Base-by-base conservation (phyloP, 768 basidiomycete species). In the Auriscalpium microsporum region DNA sequence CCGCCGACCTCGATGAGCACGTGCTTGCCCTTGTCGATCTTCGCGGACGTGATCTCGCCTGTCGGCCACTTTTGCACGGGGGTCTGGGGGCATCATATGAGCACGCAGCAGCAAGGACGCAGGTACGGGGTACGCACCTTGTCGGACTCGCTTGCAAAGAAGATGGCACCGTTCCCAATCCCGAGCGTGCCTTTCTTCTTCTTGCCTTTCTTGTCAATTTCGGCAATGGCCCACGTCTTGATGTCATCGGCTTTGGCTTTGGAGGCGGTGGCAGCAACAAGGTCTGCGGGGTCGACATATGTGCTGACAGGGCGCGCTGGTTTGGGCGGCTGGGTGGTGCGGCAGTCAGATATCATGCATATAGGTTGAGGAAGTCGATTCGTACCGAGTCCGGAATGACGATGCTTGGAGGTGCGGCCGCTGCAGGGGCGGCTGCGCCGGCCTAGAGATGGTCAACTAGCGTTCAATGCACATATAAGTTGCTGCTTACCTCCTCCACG, bases 111-210 rank as follows among this genome's bases (percentile, higher is more conserved):
- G 33, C 46, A 56, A 37, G 37, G 40, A 42, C 28, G 55, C 44
- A 38, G 48, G 48, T 28, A 56, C 10, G 52, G 42, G 36, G 33
- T 42, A 64, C 78, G 55, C 59, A 93, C 95, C 84, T 98, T 99
- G 75, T 97, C 95, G 4, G 91, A 82, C 71, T 98, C 95, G 65
- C 93, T 95, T 11, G 94, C 94, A 64, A 99, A 99, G 75, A 97
- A 98, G 33, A 98, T 76, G 11, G 93, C 82, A 4, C 94, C 95
- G 64, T 93, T 95, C 19, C 94, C 94, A 40, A 98, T 78, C 1
- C 96, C 96, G 35, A 99, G 77, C 0, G 93, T 97, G 4, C 96
- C 96, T 69, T 98, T 99, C 81, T 92, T 98, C 81, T 99, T 98
- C 83, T 98, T 98, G 45, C 90, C 91, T 71, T 96, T 95, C 78